These are phyloP conservation scores for Dalbergia oliveri DNA, from an alignment of 306 rosid species.

Conservation along the genomic window DNA sequence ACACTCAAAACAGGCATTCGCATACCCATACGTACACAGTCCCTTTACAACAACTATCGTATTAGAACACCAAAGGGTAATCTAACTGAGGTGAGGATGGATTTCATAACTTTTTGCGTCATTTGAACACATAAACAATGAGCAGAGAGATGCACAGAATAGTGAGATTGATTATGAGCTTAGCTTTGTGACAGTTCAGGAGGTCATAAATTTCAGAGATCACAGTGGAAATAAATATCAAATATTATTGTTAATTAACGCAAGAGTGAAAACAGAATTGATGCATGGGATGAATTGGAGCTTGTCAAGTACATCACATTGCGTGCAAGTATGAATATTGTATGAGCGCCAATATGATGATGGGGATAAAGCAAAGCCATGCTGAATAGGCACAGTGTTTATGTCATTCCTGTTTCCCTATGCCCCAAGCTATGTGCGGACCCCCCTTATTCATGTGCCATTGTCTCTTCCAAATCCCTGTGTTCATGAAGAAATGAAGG, in stretches of 20 bases:
- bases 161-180: background rate
- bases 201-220: constrained; percentile 20
- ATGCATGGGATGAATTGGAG: background rate
- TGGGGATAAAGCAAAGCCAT: constrained; percentile 28
- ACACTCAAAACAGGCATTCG: background rate
- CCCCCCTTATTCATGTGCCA: constrained; percentile 36
- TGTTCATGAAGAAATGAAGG: constrained; percentile 47
- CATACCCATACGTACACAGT: background rate
- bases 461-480: constrained; percentile 45
- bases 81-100: too few relatives aligned
- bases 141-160: background rate
- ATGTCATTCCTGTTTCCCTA: constrained; percentile 46
- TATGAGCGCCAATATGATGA: constrained; percentile 42
- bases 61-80: background rate
- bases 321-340: constrained; percentile 50
- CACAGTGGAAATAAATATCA: background rate
- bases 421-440: constrained; percentile 44
- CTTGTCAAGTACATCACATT: constrained; percentile 4
- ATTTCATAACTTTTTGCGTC: background rate
- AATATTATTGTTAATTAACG: background rate
- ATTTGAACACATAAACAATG: background rate
- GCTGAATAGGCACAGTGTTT: constrained; percentile 39
- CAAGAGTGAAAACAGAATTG: background rate
- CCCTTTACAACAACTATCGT: background rate
- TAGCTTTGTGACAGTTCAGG: constrained; percentile 31